Base-by-base conservation (phyloP, 139 green algal genomes). In the Chlorokybus atmophyticus region DNA sequence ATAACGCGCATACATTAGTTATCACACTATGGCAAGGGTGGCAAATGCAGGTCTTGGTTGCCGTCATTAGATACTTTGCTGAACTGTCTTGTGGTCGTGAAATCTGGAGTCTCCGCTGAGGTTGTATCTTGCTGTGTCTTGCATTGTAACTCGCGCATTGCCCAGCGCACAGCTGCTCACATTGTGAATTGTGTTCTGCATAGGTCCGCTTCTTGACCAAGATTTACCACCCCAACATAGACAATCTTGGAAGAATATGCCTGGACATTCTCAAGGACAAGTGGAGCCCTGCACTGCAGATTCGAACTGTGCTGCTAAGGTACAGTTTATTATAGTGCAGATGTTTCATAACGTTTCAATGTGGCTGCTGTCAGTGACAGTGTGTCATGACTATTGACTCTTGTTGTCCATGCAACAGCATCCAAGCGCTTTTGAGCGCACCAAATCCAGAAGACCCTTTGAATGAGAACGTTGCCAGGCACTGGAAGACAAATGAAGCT, bases 221-320 rank as follows among this genome's bases (percentile, higher is more conserved):
- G 57, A 96, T 99, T 58, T 99, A 99, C 70, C 84, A 93, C 56
- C 84, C 92, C 26, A 99, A 99, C 67, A 93, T 98, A 32, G 92
- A 99, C 77, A 96, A 94, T 71, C 87, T 98, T 8, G 92, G 92
- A 3, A 79, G 92, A 25, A 98, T 99, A 31, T 99, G 92, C 70
- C 68, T 99, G 28, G 92, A 99, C 62, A 96, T 99, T 60, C 59
- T 99, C 31, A 99, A 99, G 64, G 92, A 99, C 75, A 98, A 99
- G 71, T 99, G 92, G 92, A 91, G 77, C 52, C 92, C 92, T 23
- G 92, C 92, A 0, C 75, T 99, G 24, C 92, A 99, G 76, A 98
- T 98, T 53, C 76, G 91, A 32, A 98, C 90, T 2, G 90, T 98
- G 28, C 60, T 98, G 40, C 77, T 98, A 3, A 73, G 63, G 63